phyloP scores from a whole-genome alignment of 192 early-diverging fungal species.

The Paraglomus brasilianum region DNA sequence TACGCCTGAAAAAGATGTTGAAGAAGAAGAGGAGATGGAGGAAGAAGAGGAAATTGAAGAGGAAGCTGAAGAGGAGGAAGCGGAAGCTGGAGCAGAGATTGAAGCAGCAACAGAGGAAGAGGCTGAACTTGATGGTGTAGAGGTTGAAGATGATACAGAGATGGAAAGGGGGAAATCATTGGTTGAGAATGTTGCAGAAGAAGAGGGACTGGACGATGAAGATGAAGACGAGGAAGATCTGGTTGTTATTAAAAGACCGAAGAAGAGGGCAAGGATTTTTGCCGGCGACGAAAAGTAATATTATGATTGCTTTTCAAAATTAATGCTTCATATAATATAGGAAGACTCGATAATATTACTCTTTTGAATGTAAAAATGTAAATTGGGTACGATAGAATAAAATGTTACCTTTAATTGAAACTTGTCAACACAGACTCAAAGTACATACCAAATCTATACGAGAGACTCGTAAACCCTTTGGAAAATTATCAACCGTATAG shows the following conservation, averaged over 20 bases:
- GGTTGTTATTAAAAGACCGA: constrained; percentile 34
- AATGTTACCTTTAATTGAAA: no score
- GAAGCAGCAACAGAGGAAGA: constrained; percentile 24
- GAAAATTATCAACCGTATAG: no score
- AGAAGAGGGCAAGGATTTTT: constrained; percentile 42
- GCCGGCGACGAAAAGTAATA: constrained; percentile 42
- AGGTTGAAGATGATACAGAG: constrained; percentile 35
- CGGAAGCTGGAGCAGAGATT: constrained; percentile 25
- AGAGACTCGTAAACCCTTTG: no score
- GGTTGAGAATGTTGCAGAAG: constrained; percentile 2
- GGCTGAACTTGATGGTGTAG: constrained; percentile 29
- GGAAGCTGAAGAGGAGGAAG: constrained; percentile 35
- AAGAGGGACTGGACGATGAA: constrained; percentile 34
- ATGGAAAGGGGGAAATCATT: constrained; percentile 30
- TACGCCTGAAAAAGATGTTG: no score
- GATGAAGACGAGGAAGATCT: constrained; percentile 39
- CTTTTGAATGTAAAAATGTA: no score
- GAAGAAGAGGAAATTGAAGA: constrained; percentile 37
- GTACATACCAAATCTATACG: no score
- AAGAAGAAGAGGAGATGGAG: not conserved
- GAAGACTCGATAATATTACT: constrained; percentile 10
- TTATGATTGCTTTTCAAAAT: constrained; percentile 29
- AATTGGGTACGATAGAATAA: no score
- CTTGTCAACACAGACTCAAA: no score
- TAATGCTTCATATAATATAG: constrained; percentile 26